phyloP scores from a whole-genome alignment of 768 basidiomycete species.

The Trametes punicea region DNA sequence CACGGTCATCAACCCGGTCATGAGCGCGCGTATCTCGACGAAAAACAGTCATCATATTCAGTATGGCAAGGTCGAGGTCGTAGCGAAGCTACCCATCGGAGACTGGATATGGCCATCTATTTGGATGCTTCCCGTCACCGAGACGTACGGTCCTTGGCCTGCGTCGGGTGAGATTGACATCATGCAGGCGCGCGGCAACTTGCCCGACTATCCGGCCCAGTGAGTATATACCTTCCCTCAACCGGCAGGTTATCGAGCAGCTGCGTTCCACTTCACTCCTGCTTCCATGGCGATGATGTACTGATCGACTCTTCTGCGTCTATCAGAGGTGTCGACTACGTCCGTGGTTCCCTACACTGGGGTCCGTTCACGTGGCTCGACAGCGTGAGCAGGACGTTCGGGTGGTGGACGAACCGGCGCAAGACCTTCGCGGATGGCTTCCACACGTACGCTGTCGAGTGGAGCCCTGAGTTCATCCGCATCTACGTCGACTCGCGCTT shows the following conservation, averaged over 20 bases:
- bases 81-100: constrained; percentile 81
- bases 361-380: constrained; percentile 42
- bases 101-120: constrained; percentile 69
- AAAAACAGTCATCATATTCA: constrained; percentile 66
- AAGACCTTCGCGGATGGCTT: constrained; percentile 64
- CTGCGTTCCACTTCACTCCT: constrained; percentile 15
- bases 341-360: constrained; percentile 48
- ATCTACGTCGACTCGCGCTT: constrained; percentile 83
- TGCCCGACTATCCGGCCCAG: constrained; percentile 47
- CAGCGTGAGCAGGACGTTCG: constrained; percentile 63
- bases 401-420: constrained; percentile 69
- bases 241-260: constrained; percentile 15
- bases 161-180: constrained; percentile 75
- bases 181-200: constrained; percentile 48
- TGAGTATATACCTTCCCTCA: constrained; percentile 15
- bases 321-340: constrained; percentile 39
- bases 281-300: neutral
- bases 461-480: constrained; percentile 80
- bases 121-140: constrained; percentile 74
- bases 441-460: constrained; percentile 83
- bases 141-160: constrained; percentile 67
- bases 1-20: constrained; percentile 77
- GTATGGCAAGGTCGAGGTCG: constrained; percentile 83
- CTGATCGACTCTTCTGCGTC: constrained; percentile 6
- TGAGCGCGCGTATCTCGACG: constrained; percentile 79